Conservation (phyloP, 345 rosid species). For the Theobroma cacao region DNA sequence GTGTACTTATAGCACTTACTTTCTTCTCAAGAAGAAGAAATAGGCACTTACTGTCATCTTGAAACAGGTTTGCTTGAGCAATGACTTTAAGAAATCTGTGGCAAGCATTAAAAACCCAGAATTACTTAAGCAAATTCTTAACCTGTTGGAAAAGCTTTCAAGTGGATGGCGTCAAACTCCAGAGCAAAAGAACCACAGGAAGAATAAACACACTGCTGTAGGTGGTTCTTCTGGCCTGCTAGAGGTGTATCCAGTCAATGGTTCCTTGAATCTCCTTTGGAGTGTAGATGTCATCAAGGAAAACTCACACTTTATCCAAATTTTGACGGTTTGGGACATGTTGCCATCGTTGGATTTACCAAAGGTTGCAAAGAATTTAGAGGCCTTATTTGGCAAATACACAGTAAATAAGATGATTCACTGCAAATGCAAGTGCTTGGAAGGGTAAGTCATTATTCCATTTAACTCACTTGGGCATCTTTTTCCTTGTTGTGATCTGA, state of each 20-base stretch:
- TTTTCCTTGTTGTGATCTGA: too few relatives aligned
- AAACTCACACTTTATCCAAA: slow-evolving; percentile 24
- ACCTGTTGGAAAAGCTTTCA: slow-evolving; percentile 25
- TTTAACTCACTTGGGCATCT: too few relatives aligned
- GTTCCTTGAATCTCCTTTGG: slow-evolving; percentile 32
- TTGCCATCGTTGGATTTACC: slow-evolving; percentile 22
- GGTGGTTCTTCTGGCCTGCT: slow-evolving; percentile 5
- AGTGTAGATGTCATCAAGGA: slow-evolving; percentile 27
- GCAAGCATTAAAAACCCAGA: slow-evolving; percentile 15
- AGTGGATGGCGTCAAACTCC: slow-evolving; percentile 24
- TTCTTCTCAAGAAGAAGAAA: too few relatives aligned
- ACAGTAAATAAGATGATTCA: slow-evolving; percentile 19
- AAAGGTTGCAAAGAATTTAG: slow-evolving; percentile 14
- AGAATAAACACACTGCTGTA: not conserved
- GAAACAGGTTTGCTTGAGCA: slow-evolving; percentile 26
- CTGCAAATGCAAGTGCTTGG: slow-evolving; percentile 18
- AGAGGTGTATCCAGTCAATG: slow-evolving; percentile 9
- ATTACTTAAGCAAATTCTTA: slow-evolving; percentile 14
- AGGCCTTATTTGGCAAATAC: slow-evolving; percentile 20
- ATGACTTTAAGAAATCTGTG: slow-evolving; percentile 27
- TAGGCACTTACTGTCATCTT: not conserved
- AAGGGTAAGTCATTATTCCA: slow-evolving; percentile 17
- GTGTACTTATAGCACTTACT: not conserved
- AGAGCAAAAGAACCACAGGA: not conserved
- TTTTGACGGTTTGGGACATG: slow-evolving; percentile 40